phyloP scores from a whole-genome alignment of 345 rosid species.

The Clausena lansium region DNA sequence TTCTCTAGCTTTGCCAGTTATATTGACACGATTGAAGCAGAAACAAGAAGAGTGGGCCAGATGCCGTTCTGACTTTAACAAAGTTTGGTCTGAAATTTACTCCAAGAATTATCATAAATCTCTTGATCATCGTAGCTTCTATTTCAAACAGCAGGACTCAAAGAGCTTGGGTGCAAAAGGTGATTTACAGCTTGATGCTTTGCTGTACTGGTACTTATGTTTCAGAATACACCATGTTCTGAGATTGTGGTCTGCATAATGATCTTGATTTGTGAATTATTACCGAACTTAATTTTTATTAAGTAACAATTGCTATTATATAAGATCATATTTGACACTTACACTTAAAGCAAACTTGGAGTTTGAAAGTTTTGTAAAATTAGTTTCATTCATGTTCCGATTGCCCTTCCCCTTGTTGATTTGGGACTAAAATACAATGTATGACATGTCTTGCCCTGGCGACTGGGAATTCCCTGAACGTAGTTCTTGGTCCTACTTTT shows the following conservation, averaged over 20 bases:
- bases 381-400: not conserved
- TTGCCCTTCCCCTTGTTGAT: not conserved
- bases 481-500: not conserved
- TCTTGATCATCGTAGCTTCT: constrained; percentile 96
- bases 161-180: constrained; percentile 95
- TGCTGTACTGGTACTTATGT: not conserved
- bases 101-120: constrained; percentile 94
- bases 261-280: not conserved
- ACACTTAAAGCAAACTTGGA: not conserved
- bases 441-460: not conserved
- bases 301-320: not conserved
- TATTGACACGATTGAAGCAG: constrained; percentile 93
- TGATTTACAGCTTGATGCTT: constrained; percentile 24
- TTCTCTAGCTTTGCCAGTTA: constrained; percentile 81
- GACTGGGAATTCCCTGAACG: not conserved
- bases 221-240: not conserved
- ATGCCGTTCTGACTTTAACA: constrained; percentile 91
- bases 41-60: constrained; percentile 96
- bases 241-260: not conserved
- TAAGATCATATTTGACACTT: not conserved
- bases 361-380: not conserved
- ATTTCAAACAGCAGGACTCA: constrained; percentile 95
- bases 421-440: not conserved
- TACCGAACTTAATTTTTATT: not conserved
- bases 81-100: constrained; percentile 98